Base-by-base conservation (phyloP, 768 basidiomycete species). In the Pholiota conissans region DNA sequence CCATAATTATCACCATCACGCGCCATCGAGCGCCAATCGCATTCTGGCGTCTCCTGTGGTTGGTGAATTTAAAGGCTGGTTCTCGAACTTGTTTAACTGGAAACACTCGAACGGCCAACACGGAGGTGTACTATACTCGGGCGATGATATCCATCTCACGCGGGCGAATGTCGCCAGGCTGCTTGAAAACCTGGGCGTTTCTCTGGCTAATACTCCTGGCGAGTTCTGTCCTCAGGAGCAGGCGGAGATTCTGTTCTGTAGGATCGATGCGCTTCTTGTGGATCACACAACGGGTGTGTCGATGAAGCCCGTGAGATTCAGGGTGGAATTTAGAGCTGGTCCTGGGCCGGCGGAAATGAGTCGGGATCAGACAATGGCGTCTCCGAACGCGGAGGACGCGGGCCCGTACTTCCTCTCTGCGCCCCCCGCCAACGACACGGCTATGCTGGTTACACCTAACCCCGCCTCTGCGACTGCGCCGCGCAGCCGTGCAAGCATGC, bases 21-120 rank as follows among this genome's bases (percentile, higher is more conserved):
- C 69, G 58, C 66, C 69, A 10, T 56, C 70, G 27, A 67, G 69
- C 24, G 64, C 66, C 40, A 71, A 67, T 53, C 73, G 74, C 42
- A 68, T 77, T 48, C 69, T 84, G 40, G 75, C 83, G 6, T 85
- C 89, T 14, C 89, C 89, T n/a, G 86, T 84, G 9, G 87, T 90
- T 13, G 87, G 87, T 56, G 91, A 92, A 70, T 86, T 92, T 73
- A 90, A 89, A 68, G 90, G 89, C 30, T 97, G 95, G 95, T 95
- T 98, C 73, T 91, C 93, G 20, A 96, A 91, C 63, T 77, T 98
- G 28, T 98, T 98, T 79, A 91, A 87, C 71, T 97, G 93, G 91
- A 94, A 91, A 67, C 83, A 84, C 53, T 78, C 65, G 73, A 66
- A 69, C 73, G 58, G n/a, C n/a, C n/a, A 63, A 13, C 71, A 69